phyloP scores from a whole-genome alignment of 257 asterid genomes.

The Gentiana straminea region DNA sequence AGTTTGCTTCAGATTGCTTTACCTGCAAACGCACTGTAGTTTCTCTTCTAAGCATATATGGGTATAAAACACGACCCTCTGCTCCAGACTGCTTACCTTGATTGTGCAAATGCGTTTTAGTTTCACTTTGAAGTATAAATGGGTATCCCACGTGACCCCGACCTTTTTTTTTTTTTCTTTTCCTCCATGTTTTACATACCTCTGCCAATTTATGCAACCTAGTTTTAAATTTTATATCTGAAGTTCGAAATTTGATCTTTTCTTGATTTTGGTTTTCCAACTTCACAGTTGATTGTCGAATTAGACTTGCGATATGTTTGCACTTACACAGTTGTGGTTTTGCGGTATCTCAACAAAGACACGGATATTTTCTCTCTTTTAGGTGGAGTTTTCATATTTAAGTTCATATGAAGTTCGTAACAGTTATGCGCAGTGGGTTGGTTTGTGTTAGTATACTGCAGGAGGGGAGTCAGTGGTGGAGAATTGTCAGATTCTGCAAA shows the following conservation, averaged over 20 bases:
- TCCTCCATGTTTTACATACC: too few species aligned
- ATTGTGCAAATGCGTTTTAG: too few species aligned
- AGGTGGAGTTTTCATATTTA: background rate
- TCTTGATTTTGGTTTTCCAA: background rate
- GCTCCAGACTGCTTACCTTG: too few species aligned
- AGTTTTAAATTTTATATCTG: background rate
- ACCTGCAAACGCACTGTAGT: too few species aligned
- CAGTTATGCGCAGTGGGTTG: background rate
- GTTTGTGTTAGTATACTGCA: constrained; percentile 23
- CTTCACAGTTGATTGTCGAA: too few species aligned
- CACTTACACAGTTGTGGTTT: background rate
- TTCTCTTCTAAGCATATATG: too few species aligned
- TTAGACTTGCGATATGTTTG: background rate
- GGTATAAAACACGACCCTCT: too few species aligned
- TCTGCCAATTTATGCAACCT: background rate
- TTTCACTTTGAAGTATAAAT: too few species aligned
- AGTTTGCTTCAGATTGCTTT: too few species aligned
- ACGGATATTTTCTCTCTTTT: background rate
- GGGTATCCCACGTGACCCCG: too few species aligned
- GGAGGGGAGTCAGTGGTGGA: constrained; percentile 90
- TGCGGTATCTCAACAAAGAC: background rate
- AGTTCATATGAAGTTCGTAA: background rate
- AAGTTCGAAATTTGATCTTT: background rate
- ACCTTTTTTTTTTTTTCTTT: too few species aligned
- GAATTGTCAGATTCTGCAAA: constrained; percentile 94